These are phyloP conservation scores for Hanseniaspora sp. DNA, from an alignment of 1,139 yeast genomes.

Conservation along the genomic window DNA sequence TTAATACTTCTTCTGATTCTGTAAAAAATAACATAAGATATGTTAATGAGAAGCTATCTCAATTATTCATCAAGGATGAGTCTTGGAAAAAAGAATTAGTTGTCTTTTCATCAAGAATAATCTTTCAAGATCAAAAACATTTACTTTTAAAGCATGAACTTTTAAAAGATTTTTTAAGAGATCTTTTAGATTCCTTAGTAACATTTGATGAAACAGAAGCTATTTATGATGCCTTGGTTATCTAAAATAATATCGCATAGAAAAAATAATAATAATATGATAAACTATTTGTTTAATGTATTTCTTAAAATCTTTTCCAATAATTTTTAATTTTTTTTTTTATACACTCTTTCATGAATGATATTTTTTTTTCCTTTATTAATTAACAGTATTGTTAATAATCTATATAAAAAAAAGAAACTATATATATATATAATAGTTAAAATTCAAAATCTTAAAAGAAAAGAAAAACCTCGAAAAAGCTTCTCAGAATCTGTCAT, in stretches of 20 bases:
- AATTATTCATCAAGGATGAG: conserved; percentile 17
- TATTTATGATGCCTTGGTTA: conserved; percentile 52
- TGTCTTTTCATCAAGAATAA: conserved; percentile 46
- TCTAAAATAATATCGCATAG: background rate
- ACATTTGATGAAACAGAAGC: conserved; percentile 76
- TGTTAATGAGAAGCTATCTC: background rate
- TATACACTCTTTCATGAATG: background rate
- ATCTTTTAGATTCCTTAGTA: conserved; percentile 54
- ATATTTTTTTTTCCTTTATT: background rate
- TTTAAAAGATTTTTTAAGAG: conserved; percentile 55
- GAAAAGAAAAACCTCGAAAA: background rate
- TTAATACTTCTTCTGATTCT: background rate
- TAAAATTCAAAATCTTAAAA: background rate
- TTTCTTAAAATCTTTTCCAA: too few relatives aligned
- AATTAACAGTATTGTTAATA: background rate
- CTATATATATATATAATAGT: background rate
- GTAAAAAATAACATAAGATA: conserved; percentile 33
- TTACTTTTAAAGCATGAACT: conserved; percentile 51
- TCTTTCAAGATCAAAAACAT: conserved; percentile 35
- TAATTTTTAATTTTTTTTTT: background rate
- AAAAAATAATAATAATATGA: too few relatives aligned
- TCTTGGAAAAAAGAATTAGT: conserved; percentile 29
- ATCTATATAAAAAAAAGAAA: background rate
- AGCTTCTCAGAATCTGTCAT: conserved; percentile 3
- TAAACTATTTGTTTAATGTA: too few relatives aligned